Conservation (phyloP, 176 grass and related monocot species). For the Pontederia crassipes region DNA sequence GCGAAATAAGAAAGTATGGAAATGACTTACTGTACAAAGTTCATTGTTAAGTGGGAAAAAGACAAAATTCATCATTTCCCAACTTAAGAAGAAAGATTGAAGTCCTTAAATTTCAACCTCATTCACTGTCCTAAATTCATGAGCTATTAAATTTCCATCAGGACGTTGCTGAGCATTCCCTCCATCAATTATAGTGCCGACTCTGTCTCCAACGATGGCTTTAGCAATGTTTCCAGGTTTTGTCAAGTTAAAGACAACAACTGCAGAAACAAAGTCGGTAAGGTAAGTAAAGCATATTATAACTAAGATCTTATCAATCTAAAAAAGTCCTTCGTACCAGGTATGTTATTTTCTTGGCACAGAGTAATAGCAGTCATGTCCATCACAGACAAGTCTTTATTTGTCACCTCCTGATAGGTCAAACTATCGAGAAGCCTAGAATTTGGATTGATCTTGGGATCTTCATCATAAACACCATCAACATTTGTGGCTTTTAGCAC, state of each 20-base stretch:
- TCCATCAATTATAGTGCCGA: slow-evolving; percentile 72
- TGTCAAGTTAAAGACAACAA: slow-evolving; percentile 86
- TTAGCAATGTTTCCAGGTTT: slow-evolving; percentile 77
- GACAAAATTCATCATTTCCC: not conserved
- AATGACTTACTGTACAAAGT: not conserved
- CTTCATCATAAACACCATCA: slow-evolving; percentile 52
- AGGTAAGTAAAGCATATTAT: not conserved
- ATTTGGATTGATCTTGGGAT: slow-evolving; percentile 40
- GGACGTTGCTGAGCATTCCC: slow-evolving; percentile 17
- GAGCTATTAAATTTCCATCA: slow-evolving; percentile 13
- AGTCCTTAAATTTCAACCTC: slow-evolving; percentile 32
- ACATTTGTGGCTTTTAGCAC: slow-evolving; percentile 73
- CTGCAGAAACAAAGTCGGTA: slow-evolving; percentile 30
- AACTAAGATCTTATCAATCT: not conserved
- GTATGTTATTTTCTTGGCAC: slow-evolving; percentile 97
- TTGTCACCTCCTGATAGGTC: slow-evolving; percentile 70
- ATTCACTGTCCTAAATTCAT: slow-evolving; percentile 33
- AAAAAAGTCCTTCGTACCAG: slow-evolving; percentile 36
- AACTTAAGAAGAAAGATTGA: not conserved
- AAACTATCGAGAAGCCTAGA: slow-evolving; percentile 62
- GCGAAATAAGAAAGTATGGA: no score
- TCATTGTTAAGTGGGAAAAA: not conserved
- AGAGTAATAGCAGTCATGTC: slow-evolving; percentile 86
- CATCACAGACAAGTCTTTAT: slow-evolving; percentile 67
- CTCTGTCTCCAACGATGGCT: slow-evolving; percentile 77